Evolutionary conservation across 441 rosid species (phyloP).

Genomic region (Hura crepitans): DNA sequence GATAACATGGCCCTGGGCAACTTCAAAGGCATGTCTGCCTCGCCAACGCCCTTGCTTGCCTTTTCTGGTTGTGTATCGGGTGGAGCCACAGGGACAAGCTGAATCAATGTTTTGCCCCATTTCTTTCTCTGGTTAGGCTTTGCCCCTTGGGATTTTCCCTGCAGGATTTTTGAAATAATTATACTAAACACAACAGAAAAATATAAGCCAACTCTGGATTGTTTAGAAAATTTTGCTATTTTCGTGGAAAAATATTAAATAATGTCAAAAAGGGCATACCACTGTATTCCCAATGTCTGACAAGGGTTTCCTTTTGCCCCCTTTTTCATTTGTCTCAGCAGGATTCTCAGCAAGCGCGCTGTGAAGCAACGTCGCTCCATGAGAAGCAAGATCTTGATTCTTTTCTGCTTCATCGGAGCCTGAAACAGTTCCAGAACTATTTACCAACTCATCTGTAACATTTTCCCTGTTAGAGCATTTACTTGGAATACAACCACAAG

Average conservation of each 20-base stretch:
- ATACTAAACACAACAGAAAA: not conserved
- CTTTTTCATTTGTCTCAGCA: conserved; percentile 37
- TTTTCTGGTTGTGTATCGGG: conserved; percentile 25
- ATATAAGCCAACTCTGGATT: not conserved
- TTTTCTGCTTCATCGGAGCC: conserved; percentile 38
- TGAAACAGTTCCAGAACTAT: conserved; percentile 30
- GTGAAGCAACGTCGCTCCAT: conserved; percentile 75
- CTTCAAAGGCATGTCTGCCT: conserved; percentile 45
- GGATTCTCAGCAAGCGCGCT: conserved; percentile 58
- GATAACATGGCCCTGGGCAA: conserved; percentile 76
- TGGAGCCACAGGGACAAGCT: conserved; percentile 67
- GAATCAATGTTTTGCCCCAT: conserved; percentile 64
- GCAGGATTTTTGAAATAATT: conserved; percentile 17
- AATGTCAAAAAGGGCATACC: conserved; percentile 37
- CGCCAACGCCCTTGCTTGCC: conserved; percentile 24
- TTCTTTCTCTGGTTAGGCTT: conserved; percentile 73
- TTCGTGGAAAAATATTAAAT: not conserved
- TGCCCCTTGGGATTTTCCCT: conserved; percentile 66
- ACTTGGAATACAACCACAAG: conserved; percentile 58
- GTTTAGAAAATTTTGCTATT: not conserved
- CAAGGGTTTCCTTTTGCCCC: conserved; percentile 61
- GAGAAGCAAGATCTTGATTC: conserved; percentile 51
- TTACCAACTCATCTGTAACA: conserved; percentile 21
- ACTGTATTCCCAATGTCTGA: conserved; percentile 79
- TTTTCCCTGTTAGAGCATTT: conserved; percentile 67